phyloP scores from a whole-genome alignment of 768 basidiomycete genomes.

The Russula ochroleuca region DNA sequence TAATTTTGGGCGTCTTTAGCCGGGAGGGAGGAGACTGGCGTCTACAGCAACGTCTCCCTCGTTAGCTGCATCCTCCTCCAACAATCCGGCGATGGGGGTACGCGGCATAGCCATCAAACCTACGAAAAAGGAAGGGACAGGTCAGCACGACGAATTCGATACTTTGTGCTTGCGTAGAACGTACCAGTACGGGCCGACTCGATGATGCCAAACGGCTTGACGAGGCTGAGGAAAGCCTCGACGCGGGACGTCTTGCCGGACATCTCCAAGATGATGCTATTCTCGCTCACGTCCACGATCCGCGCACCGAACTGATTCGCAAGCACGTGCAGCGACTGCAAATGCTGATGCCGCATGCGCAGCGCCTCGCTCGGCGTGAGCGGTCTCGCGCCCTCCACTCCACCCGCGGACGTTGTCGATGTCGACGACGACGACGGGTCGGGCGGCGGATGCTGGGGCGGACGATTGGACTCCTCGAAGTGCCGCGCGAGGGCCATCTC shows the following conservation, averaged over 20 bases:
- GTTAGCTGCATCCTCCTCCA: constrained; percentile 52
- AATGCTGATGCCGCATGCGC: constrained; percentile 81
- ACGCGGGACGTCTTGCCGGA: constrained; percentile 89
- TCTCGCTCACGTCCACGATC: constrained; percentile 91
- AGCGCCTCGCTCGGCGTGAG: constrained; percentile 72
- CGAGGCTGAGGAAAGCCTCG: constrained; percentile 84
- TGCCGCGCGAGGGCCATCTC: constrained; percentile 71
- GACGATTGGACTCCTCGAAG: constrained; percentile 60
- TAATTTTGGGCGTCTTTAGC: constrained; percentile 42
- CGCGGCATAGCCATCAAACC: constrained; percentile 98
- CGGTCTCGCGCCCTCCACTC: constrained; percentile 29
- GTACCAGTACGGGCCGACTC: constrained; percentile 92
- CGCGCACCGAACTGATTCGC: constrained; percentile 86
- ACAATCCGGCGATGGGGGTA: constrained; percentile 69
- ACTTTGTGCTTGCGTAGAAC: constrained; percentile 25
- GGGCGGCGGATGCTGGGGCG: constrained; percentile 22
- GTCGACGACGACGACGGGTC: constrained; percentile 33
- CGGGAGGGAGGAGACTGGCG: constrained; percentile 89
- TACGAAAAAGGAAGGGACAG: constrained; percentile 32
- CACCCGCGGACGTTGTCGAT: not conserved
- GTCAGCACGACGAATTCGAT: not conserved
- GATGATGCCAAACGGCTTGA: constrained; percentile 93
- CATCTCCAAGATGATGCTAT: constrained; percentile 92
- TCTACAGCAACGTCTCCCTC: constrained; percentile 66
- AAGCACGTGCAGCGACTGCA: constrained; percentile 82